Evolutionary conservation across 164 flowering plant species (phyloP).

Genomic region (Vitis rupestris): DNA sequence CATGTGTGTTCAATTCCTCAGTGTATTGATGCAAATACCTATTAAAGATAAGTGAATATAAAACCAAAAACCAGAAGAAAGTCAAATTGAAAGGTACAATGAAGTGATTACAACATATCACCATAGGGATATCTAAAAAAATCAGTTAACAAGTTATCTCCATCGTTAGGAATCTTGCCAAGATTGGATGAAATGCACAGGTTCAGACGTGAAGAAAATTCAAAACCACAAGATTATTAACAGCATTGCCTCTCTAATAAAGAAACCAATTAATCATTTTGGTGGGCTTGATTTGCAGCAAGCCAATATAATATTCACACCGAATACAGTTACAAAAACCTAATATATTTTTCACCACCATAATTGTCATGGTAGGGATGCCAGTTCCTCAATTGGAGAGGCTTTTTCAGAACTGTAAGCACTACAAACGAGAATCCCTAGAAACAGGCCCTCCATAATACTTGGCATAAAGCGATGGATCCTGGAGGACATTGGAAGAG

Average conservation of each 20-base stretch:
- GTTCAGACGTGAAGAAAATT: background rate
- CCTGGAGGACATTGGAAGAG: too few species aligned
- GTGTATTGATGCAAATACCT: too few species aligned
- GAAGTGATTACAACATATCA: background rate
- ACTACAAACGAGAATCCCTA: background rate
- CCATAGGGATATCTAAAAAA: background rate
- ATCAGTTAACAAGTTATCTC: background rate
- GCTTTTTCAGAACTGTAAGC: background rate
- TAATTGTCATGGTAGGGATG: background rate
- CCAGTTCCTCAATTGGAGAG: background rate
- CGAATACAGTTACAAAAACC: background rate
- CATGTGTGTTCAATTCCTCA: background rate
- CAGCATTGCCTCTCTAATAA: background rate
- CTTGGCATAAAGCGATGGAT: too few species aligned
- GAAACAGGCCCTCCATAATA: background rate
- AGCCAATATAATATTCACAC: background rate
- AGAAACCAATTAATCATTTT: background rate
- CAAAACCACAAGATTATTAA: background rate
- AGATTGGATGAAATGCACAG: too few species aligned
- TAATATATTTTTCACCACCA: background rate
- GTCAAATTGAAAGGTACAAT: background rate
- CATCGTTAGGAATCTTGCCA: background rate
- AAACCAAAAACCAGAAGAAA: background rate
- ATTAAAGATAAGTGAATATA: conserved; percentile 2
- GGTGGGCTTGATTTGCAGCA: background rate